Evolutionary conservation across 2,329 filamentous ascomycete genomes (phyloP).

Genomic region (Dactylonectria estremocensis): DNA sequence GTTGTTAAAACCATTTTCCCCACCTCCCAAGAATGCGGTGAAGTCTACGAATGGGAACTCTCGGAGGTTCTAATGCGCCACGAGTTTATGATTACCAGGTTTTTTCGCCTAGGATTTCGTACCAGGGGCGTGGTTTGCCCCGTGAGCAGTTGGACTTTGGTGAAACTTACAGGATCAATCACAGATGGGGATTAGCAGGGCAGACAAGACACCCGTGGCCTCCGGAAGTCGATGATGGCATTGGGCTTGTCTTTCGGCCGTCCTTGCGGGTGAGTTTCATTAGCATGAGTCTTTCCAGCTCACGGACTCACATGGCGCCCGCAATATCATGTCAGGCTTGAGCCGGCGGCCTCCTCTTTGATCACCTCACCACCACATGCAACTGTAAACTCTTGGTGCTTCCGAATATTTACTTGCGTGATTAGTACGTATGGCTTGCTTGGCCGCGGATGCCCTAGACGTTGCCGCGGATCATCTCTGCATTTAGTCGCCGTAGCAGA

Average conservation of each 20-base stretch:
- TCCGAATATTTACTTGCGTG: background rate
- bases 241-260: constrained; percentile 1
- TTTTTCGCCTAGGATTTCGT: constrained; percentile 19
- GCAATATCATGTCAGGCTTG: background rate
- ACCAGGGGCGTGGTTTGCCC: constrained; percentile 6
- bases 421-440: background rate
- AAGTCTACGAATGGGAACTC: constrained; percentile 47
- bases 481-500: constrained; percentile 11
- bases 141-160: constrained; percentile 11
- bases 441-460: constrained; percentile 7
- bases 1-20: background rate
- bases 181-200: constrained; percentile 15
- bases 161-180: constrained; percentile 23
- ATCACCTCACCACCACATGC: constrained; percentile 11
- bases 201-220: constrained; percentile 5
- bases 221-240: constrained; percentile 17
- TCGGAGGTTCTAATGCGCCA: constrained; percentile 40
- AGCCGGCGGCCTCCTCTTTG: constrained; percentile 5
- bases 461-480: constrained; percentile 14
- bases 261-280: constrained; percentile 10
- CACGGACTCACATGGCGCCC: background rate
- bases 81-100: constrained; percentile 27
- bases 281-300: background rate
- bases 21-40: constrained; percentile 16
- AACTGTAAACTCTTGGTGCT: background rate